Conservation (phyloP, 139 green algal genomes). For the Chlamydomonas asymmetrica region DNA sequence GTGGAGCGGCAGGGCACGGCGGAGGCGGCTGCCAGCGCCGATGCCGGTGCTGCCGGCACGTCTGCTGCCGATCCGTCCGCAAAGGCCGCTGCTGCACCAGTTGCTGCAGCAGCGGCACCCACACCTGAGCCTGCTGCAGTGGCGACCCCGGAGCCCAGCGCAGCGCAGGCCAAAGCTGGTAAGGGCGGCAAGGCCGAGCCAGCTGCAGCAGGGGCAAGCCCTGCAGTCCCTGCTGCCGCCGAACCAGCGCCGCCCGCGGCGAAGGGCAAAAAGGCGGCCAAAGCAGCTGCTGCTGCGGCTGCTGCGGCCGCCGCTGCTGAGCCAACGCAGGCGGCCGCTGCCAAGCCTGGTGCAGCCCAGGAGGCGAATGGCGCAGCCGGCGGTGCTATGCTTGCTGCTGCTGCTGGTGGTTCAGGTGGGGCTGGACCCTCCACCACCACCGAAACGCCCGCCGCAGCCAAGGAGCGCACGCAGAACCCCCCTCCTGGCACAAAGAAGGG, state of each 20-base stretch:
- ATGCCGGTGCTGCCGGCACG: background rate
- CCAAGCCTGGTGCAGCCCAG: background rate
- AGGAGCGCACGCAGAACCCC: too few species aligned
- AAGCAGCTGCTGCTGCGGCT: background rate
- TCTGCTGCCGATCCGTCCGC: background rate
- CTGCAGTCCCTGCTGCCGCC: background rate
- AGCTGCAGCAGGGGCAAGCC: background rate
- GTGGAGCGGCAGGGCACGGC: background rate
- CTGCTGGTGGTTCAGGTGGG: too few species aligned
- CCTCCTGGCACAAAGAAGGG: too few species aligned
- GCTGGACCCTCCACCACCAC: too few species aligned
- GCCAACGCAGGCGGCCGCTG: background rate
- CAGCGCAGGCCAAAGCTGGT: background rate
- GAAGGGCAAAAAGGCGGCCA: conserved; percentile 19
- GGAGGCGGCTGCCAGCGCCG: background rate
- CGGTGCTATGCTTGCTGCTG: too few species aligned
- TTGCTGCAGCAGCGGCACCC: background rate
- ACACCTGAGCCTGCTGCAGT: background rate
- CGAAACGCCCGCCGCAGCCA: too few species aligned
- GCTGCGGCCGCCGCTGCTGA: background rate
- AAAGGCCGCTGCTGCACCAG: background rate
- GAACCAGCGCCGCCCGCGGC: background rate
- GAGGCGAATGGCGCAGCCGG: too few species aligned
- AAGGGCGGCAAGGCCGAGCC: too few species aligned
- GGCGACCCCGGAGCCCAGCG: background rate